A percentile compares a stretch with the other conserved stretches of the same genome.
Conservation (phyloP, 2,329 filamentous ascomycete species). For the Fusarium abutilonis region DNA sequence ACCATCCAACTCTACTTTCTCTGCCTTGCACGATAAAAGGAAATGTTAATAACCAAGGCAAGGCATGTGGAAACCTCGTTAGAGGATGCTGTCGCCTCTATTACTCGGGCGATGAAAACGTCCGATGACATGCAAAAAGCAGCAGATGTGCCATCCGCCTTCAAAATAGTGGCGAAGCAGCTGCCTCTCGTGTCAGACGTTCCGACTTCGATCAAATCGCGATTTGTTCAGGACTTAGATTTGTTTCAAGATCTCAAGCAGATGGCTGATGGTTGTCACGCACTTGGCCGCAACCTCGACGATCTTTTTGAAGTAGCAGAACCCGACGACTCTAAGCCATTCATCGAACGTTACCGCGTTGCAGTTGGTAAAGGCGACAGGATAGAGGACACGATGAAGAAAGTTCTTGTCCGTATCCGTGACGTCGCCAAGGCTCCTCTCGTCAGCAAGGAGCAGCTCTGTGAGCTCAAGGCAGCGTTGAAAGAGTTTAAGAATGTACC, state of each 20-base stretch:
- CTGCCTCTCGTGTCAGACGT: background rate
- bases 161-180: background rate
- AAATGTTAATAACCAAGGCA: background rate
- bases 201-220: background rate
- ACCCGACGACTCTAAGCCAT: background rate
- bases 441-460: background rate
- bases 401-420: background rate
- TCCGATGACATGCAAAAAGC: background rate
- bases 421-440: background rate
- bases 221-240: background rate
- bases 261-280: constrained; percentile 1
- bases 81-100: background rate
- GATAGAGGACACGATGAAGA: constrained; percentile 1
- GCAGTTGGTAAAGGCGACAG: background rate
- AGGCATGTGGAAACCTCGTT: background rate
- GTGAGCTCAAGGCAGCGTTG: background rate
- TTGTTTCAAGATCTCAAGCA: background rate
- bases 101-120: background rate
- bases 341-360: background rate
- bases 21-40: background rate
- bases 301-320: background rate
- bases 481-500: constrained; percentile 1
- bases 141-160: background rate
- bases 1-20: background rate
- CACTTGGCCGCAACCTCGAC: background rate